Base-by-base conservation (phyloP, 176 grass and related monocot species). In the Avena atlantica region DNA sequence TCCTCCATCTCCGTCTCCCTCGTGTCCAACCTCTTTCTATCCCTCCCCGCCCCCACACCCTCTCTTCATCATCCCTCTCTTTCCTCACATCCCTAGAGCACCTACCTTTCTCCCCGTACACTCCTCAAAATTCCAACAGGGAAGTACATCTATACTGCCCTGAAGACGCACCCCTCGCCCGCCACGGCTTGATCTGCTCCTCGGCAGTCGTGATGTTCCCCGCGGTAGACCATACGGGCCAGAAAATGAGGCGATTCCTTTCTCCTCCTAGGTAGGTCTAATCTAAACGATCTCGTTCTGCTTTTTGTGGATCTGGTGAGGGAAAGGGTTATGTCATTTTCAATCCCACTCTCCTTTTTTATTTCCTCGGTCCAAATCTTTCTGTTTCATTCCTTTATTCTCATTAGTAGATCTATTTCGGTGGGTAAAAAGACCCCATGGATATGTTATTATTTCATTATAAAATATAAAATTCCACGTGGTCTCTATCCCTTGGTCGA, bases 281-380 rank as follows among this genome's bases (percentile, higher is more conserved):
- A 68, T 81, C 23, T 23, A n/a, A 63, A 69, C 3, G 42, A 23
- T 81, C 61, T 16, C 19, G 9, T 78, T 52, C 52, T 34, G 34
- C 40, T 3, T 45, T 74, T 17, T 45, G 52, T 58, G 66, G 67
- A 83, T 85, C 84, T 29, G 53, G 78, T 49, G 64, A 80, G 70
- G 57, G 42, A 42, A 23, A 44, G 73, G 75, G 67, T 31, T 83
- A 36, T 17, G 16, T 71, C 40, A 58, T 78, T 86, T 85, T 58
- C 64, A 31, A 6, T 19, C 36, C 48, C 37, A 81, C 61, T 80
- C 37, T 60, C n/a, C n/a, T n/a, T 45, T 82, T 75, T 89, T 79
- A 51, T 87, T 74, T 89, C 51, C 50, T 21, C 69, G 48, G 40
- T 59, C 80, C 67, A 61, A 78, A 83, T 93, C 59, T 66, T 78